Percentiles rank a stretch among this genome's conserved stretches.
These are phyloP conservation scores for Wickerhamiella musiphila DNA, from an alignment of 805 yeast genomes.

Conservation along the genomic window DNA sequence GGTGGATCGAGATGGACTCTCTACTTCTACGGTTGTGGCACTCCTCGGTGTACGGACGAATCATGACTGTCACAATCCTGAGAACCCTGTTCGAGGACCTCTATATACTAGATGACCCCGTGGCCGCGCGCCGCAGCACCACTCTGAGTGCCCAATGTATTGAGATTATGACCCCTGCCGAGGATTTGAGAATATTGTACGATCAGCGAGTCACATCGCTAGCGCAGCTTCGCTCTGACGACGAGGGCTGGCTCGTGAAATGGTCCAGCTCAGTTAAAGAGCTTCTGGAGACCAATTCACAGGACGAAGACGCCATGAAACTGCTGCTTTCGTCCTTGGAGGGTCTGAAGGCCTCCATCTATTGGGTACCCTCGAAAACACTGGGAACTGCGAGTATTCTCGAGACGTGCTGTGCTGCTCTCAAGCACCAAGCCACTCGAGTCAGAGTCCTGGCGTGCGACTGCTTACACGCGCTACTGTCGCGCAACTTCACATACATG, in stretches of 20 bases:
- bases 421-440: conserved; percentile 30
- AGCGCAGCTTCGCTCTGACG: conserved; percentile 44
- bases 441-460: conserved; percentile 76
- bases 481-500: conserved; percentile 48
- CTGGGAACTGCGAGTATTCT: conserved; percentile 51
- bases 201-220: conserved; percentile 45
- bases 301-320: background rate
- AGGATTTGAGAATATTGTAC: conserved; percentile 42
- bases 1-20: conserved; percentile 82
- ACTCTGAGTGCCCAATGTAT: conserved; percentile 69
- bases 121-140: conserved; percentile 65
- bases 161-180: conserved; percentile 60
- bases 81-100: conserved; percentile 87
- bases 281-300: conserved; percentile 20
- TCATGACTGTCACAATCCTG: conserved; percentile 57
- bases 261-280: conserved; percentile 26
- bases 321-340: conserved; percentile 28
- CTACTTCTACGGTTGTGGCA: conserved; percentile 65
- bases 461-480: conserved; percentile 74
- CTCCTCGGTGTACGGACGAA: conserved; percentile 43
- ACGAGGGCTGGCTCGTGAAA: conserved; percentile 71
- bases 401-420: conserved; percentile 34
- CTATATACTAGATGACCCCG: conserved; percentile 77
- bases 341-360: conserved; percentile 74
- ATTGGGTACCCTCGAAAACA: conserved; percentile 75